A percentile compares a stretch with the other conserved stretches of the same genome.
Conservation (phyloP, 2,329 filamentous ascomycete genomes). For the Sporothrix curviconia region DNA sequence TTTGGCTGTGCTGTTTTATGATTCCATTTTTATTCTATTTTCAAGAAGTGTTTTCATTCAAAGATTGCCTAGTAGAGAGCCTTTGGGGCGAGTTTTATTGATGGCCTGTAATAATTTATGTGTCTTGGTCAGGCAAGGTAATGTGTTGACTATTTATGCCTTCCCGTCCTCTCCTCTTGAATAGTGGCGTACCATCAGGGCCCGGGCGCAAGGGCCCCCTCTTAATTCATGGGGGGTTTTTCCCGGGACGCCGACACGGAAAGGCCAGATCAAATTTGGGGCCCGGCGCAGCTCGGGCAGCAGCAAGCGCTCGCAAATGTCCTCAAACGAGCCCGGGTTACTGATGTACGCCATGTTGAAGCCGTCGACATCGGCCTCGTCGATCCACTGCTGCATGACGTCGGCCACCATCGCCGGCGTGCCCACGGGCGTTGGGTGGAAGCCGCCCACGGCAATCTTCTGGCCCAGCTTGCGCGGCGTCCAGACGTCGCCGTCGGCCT, state of each 20-base stretch:
- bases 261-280: no score
- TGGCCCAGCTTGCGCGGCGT: conserved; percentile 18
- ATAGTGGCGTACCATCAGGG: no score
- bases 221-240: no score
- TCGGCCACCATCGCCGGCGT: conserved; percentile 60
- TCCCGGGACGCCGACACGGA: neutral
- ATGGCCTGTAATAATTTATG: no score
- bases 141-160: no score
- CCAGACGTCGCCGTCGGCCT: conserved; percentile 12
- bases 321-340: conserved; percentile 55
- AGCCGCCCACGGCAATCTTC: conserved; percentile 21
- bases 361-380: conserved; percentile 64
- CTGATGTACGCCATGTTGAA: conserved; percentile 55
- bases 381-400: conserved; percentile 59
- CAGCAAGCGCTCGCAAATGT: conserved; percentile 56
- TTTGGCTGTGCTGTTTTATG: neutral
- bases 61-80: neutral
- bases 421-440: conserved; percentile 43
- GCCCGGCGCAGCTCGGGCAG: conserved; percentile 55
- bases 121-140: no score
- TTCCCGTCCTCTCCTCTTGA: no score
- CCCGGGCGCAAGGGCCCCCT: no score
- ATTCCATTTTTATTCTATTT: neutral
- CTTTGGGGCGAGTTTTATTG: no score
- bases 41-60: neutral